Conservation (phyloP, 2,329 filamentous ascomycete genomes). For the Chaetothyriales sp. region DNA sequence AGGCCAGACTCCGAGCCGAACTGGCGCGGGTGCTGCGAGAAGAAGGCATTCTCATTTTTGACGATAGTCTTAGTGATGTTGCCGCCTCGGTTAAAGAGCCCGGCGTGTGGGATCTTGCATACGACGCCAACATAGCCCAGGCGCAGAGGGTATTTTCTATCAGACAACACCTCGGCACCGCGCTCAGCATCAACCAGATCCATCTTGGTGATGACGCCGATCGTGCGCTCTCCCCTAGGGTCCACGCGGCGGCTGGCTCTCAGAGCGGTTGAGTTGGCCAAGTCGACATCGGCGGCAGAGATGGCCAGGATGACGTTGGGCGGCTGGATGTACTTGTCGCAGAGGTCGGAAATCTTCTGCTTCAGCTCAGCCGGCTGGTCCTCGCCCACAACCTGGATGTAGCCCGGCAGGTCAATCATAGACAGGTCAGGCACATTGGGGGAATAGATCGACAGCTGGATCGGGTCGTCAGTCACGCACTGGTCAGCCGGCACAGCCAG, state of each 20-base stretch:
- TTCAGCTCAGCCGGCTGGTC: constrained; percentile 86
- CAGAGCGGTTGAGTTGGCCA: constrained; percentile 88
- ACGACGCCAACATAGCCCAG: constrained; percentile 94
- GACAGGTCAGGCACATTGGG: constrained; percentile 90
- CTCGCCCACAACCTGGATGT: constrained; percentile 86
- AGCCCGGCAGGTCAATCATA: constrained; percentile 88
- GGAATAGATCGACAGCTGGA: constrained; percentile 88
- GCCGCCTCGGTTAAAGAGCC: constrained; percentile 67
- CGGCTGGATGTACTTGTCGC: constrained; percentile 93
- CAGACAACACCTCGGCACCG: constrained; percentile 62
- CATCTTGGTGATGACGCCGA: constrained; percentile 99
- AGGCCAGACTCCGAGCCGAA: constrained; percentile 62
- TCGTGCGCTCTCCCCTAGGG: constrained; percentile 84
- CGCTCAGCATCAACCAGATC: constrained; percentile 77
- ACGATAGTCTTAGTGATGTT: constrained; percentile 69
- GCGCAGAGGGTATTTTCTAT: constrained; percentile 87
- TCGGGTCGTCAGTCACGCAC: constrained; percentile 92
- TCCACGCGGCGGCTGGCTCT: constrained; percentile 83
- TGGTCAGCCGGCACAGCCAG: constrained; percentile 77
- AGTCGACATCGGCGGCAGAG: constrained; percentile 89
- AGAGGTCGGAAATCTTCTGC: constrained; percentile 87
- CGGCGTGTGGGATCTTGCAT: constrained; percentile 56
- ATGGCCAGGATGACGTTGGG: constrained; percentile 96
- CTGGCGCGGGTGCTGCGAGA: constrained; percentile 65
- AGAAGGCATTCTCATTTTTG: constrained; percentile 78